phyloP scores from a whole-genome alignment of 176 grass and related monocot species.

The Triticum dicoccoides region DNA sequence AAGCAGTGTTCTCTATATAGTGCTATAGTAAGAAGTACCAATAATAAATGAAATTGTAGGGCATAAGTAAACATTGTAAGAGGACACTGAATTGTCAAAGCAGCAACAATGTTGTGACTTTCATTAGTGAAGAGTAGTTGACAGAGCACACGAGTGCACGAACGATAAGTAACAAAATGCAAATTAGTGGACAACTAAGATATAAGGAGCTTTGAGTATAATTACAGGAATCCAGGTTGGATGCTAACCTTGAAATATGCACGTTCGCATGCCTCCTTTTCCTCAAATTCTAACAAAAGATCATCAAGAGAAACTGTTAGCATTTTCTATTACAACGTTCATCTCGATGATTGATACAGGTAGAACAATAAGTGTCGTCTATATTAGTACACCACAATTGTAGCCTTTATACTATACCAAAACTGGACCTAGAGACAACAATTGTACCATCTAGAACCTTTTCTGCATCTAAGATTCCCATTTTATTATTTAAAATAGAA shows the following conservation, averaged over 20 bases:
- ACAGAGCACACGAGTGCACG: neutral
- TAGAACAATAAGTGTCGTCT: neutral
- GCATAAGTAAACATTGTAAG: neutral
- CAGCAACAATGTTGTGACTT: neutral
- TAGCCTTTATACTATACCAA: neutral
- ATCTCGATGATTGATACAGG: neutral
- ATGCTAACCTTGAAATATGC: constrained; percentile 87
- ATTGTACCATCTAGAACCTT: neutral
- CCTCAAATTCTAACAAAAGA: constrained; percentile 71
- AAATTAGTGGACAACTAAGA: neutral
- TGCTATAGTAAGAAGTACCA: constrained; percentile 5
- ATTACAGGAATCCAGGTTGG: constrained; percentile 20
- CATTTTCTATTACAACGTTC: neutral
- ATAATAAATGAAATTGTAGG: constrained; percentile 13
- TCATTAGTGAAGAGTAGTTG: neutral
- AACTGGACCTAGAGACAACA: neutral
- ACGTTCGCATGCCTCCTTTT: constrained; percentile 76
- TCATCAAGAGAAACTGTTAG: constrained; percentile 24
- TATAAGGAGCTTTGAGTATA: neutral
- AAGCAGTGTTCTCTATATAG: constrained; percentile 7
- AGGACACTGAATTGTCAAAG: neutral
- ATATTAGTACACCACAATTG: neutral
- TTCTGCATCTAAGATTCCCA: neutral
- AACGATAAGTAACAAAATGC: neutral
- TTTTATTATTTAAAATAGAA: neutral